Evolutionary conservation across 345 rosid species (phyloP).

Genomic region (Sisymbrium irio): DNA sequence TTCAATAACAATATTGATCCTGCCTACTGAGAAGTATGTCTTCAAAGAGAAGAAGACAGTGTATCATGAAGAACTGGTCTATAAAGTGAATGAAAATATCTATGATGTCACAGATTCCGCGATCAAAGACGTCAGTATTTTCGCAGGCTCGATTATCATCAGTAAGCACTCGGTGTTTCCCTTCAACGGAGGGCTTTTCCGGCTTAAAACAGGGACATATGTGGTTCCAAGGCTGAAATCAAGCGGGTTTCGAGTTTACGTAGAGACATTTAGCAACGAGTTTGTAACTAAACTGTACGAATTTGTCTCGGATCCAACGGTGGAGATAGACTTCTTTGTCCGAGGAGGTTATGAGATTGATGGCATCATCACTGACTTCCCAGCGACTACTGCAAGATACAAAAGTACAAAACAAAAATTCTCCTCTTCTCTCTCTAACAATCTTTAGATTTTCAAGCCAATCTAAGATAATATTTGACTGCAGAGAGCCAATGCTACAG

Average conservation of each 20-base stretch:
- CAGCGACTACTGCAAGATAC: slow-evolving; percentile 67
- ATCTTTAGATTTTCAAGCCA: neutral
- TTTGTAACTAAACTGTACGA: slow-evolving; percentile 69
- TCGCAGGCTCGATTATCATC: slow-evolving; percentile 63
- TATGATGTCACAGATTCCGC: slow-evolving; percentile 44
- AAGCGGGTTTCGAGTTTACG: slow-evolving; percentile 58
- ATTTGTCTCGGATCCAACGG: slow-evolving; percentile 65
- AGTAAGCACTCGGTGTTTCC: slow-evolving; percentile 56
- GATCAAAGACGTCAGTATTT: slow-evolving; percentile 54
- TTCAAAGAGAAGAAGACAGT: slow-evolving; percentile 50
- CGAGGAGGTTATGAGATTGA: slow-evolving; percentile 19
- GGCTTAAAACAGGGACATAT: slow-evolving; percentile 23
- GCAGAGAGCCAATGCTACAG: slow-evolving; percentile 74
- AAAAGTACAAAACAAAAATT: slow-evolving; percentile 44
- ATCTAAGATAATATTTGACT: slow-evolving; percentile 16
- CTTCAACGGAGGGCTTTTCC: slow-evolving; percentile 19
- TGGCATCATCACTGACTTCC: slow-evolving; percentile 81
- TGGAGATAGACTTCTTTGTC: slow-evolving; percentile 57
- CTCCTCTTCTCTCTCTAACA: slow-evolving; percentile 6
- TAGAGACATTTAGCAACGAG: slow-evolving; percentile 68
- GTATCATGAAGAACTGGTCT: slow-evolving; percentile 49
- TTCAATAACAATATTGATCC: too few relatives aligned
- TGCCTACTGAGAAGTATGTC: slow-evolving; percentile 69
- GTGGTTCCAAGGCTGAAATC: slow-evolving; percentile 42
- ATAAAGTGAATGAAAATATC: slow-evolving; percentile 53